These are phyloP conservation scores for Lichtheimia ramosa DNA, from an alignment of 371 early-diverging fungal species.

Conservation along the genomic window DNA sequence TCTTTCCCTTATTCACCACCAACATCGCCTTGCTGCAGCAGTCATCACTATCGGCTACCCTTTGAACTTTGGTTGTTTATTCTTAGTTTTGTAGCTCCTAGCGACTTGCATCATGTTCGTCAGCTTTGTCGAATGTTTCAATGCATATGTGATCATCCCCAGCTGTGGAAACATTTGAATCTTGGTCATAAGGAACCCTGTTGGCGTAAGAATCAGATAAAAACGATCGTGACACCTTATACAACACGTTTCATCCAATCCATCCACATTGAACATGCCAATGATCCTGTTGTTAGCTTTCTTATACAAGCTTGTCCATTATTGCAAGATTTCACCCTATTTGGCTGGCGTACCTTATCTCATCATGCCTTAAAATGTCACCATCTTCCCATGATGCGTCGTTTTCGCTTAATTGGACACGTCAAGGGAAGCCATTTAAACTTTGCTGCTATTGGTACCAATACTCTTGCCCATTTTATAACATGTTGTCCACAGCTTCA, in stretches of 20 bases:
- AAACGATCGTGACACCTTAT: conserved; percentile 21
- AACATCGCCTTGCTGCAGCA: background rate
- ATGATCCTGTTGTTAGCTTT: conserved; percentile 29
- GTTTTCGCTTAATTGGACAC: conserved; percentile 15
- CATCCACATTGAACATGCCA: conserved; percentile 26
- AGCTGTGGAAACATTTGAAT: conserved; percentile 6
- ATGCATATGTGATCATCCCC: conserved; percentile 7
- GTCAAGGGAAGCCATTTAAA: background rate
- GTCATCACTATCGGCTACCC: conserved; percentile 4
- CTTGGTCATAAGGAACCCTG: background rate
- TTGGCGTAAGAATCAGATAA: conserved; percentile 25
- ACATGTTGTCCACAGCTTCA: conserved; percentile 24
- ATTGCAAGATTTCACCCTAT: conserved; percentile 22
- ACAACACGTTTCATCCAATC: conserved; percentile 19
- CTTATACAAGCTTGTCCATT: conserved; percentile 25
- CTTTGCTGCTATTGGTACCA: conserved; percentile 32
- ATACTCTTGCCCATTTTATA: conserved; percentile 21
- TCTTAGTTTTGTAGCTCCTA: conserved; percentile 7
- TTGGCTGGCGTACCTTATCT: conserved; percentile 36
- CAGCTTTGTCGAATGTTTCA: conserved; percentile 4
- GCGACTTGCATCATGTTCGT: conserved; percentile 2
- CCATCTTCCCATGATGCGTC: conserved; percentile 13
- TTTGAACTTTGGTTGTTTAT: conserved; percentile 14
- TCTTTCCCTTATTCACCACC: background rate
- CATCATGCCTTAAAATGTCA: conserved; percentile 25